phyloP scores from a whole-genome alignment of 306 rosid species.

The Rosa multiflora region DNA sequence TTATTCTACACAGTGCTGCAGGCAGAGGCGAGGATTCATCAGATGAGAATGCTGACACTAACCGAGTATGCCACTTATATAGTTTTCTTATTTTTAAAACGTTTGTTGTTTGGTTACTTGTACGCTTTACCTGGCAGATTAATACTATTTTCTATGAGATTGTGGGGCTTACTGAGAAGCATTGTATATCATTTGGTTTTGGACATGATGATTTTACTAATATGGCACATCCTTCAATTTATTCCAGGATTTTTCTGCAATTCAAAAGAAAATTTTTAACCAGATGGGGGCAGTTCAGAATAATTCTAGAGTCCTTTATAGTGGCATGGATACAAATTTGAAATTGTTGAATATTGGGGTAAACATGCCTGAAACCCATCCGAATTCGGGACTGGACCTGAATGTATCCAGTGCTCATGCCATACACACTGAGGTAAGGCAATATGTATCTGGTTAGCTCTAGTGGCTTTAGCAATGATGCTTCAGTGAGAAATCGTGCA shows the following conservation, averaged over 20 bases:
- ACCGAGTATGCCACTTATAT: conserved; percentile 36
- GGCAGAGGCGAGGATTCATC: conserved; percentile 27
- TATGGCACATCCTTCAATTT: background rate
- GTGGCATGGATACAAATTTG: conserved; percentile 20
- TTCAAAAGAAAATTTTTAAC: conserved; percentile 23
- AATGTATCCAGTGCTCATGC: conserved; percentile 17
- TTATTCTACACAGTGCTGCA: conserved; percentile 20
- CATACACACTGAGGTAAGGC: conserved; percentile 29
- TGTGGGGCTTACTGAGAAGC: background rate
- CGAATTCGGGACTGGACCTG: conserved; percentile 15
- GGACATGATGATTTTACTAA: background rate
- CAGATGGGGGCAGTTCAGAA: conserved; percentile 25
- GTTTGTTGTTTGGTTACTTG: background rate
- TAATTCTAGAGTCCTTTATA: conserved; percentile 15
- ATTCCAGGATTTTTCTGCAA: conserved; percentile 34
- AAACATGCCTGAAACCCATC: conserved; percentile 30
- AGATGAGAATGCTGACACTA: conserved; percentile 27
- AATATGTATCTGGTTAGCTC: conserved; percentile 7
- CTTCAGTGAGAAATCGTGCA: conserved; percentile 5
- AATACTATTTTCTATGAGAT: background rate
- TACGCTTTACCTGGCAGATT: background rate
- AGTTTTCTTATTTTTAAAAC: background rate
- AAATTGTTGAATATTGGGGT: conserved; percentile 24
- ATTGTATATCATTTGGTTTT: conserved; percentile 4
- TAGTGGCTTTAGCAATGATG: background rate